Evolutionary conservation across 2,329 filamentous ascomycete genomes (phyloP).

Genomic region (Alternaria triticimaculans): DNA sequence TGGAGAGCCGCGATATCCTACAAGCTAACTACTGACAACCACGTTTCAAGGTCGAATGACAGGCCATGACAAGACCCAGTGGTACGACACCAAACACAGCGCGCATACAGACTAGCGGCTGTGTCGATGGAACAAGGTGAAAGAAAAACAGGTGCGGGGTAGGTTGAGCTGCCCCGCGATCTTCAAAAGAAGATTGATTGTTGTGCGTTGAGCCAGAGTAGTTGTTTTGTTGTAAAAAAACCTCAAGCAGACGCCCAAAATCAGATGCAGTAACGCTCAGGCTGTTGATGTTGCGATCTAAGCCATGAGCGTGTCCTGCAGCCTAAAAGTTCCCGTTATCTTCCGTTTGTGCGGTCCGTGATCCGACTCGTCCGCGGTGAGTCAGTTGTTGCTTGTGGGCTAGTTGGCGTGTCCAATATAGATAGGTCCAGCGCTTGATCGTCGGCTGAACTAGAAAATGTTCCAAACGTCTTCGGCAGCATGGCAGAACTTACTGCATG

Average conservation of each 20-base stretch:
- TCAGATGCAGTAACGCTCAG: conserved; percentile 52
- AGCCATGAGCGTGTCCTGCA: conserved; percentile 47
- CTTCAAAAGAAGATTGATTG: conserved; percentile 57
- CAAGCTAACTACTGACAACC: conserved; percentile 14
- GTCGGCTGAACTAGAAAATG: conserved; percentile 69
- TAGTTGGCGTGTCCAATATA: conserved; percentile 35
- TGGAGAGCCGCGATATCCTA: conserved; percentile 19
- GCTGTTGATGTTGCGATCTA: conserved; percentile 77
- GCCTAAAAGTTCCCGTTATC: conserved; percentile 36
- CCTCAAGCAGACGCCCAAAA: conserved; percentile 73
- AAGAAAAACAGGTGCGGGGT: conserved; percentile 50
- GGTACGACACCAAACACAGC: conserved; percentile 21
- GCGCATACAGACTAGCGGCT: conserved; percentile 19
- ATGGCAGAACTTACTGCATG: conserved; percentile 99
- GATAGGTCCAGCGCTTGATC: conserved; percentile 25
- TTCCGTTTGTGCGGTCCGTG: conserved; percentile 24
- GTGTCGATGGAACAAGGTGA: conserved; percentile 17
- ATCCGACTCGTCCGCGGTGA: conserved; percentile 19
- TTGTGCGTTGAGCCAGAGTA: conserved; percentile 78
- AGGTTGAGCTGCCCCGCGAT: conserved; percentile 70
- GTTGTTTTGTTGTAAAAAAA: conserved; percentile 83
- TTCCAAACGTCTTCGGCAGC: conserved; percentile 96
- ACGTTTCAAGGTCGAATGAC: conserved; percentile 7
- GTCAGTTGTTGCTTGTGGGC: conserved; percentile 31
- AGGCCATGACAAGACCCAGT: conserved; percentile 6